Conservation (phyloP, 2,329 filamentous ascomycete genomes). For the Colletotrichum brevisporum region DNA sequence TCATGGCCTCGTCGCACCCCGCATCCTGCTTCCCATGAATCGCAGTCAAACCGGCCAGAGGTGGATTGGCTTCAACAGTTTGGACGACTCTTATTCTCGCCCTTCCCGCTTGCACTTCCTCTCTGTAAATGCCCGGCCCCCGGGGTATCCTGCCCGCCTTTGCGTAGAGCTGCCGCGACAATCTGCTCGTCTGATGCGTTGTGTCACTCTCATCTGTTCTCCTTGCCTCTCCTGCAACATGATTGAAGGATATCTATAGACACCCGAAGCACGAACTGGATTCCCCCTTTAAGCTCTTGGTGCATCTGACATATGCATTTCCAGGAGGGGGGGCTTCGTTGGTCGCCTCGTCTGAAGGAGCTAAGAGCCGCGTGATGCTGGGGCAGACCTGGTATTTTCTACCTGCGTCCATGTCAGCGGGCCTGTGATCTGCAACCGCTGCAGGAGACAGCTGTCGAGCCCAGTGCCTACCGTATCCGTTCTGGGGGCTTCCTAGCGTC, state of each 20-base stretch:
- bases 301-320: background rate
- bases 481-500: background rate
- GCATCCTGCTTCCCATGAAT: too few relatives aligned
- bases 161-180: background rate
- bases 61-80: too few relatives aligned
- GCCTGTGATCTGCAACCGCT: background rate
- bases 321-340: too few relatives aligned
- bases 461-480: background rate
- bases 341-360: background rate
- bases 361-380: too few relatives aligned
- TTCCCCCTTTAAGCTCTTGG: background rate
- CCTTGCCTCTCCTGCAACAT: background rate
- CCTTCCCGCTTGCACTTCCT: background rate
- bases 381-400: background rate
- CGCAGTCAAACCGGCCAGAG: too few relatives aligned
- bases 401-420: background rate
- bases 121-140: background rate
- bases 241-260: background rate
- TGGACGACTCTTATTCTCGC: too few relatives aligned
- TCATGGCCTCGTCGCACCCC: too few relatives aligned
- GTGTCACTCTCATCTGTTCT: background rate
- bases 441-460: background rate
- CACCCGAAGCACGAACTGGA: background rate
- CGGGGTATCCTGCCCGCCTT: constrained; percentile 2
- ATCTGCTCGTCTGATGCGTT: constrained; percentile 6